A percentile compares a stretch with the other conserved stretches of the same genome.
phyloP scores from a whole-genome alignment of 306 rosid genomes.

The Corylus heterophylla region DNA sequence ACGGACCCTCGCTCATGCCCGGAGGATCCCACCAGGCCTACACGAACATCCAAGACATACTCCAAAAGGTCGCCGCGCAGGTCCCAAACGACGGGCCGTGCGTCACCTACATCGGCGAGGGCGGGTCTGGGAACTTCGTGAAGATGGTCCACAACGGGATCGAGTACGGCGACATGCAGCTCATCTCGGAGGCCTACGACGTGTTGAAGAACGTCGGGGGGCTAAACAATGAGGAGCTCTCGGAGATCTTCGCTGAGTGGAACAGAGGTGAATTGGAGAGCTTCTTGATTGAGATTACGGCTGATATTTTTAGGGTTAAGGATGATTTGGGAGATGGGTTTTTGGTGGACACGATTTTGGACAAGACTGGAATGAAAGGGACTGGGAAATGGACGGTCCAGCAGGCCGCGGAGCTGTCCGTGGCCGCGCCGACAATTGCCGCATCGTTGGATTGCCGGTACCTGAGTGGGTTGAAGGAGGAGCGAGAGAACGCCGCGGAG shows the following conservation, averaged over 20 bases:
- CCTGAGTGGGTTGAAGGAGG: slow-evolving; percentile 89
- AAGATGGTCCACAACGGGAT: slow-evolving; percentile 97
- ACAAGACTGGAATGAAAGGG: slow-evolving; percentile 94
- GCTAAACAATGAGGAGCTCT: slow-evolving; percentile 60
- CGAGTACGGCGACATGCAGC: slow-evolving; percentile 92
- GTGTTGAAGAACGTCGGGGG: slow-evolving; percentile 82
- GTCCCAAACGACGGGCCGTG: slow-evolving; percentile 87
- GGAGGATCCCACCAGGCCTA: slow-evolving; percentile 76
- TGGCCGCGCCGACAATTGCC: slow-evolving; percentile 88
- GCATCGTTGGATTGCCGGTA: slow-evolving; percentile 86
- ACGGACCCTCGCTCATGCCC: slow-evolving; percentile 92
- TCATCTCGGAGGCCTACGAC: slow-evolving; percentile 89
- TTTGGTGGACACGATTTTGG: slow-evolving; percentile 86
- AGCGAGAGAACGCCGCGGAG: slow-evolving; percentile 74
- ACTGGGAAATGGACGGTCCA: slow-evolving; percentile 98
- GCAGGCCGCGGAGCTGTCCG: slow-evolving; percentile 88
- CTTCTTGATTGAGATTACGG: slow-evolving; percentile 78
- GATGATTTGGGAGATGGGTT: slow-evolving; percentile 64
- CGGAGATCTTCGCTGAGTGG: slow-evolving; percentile 76
- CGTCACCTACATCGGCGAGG: slow-evolving; percentile 83
- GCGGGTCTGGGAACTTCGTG: slow-evolving; percentile 85
- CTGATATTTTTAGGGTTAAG: slow-evolving; percentile 80
- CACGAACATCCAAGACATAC: slow-evolving; percentile 61
- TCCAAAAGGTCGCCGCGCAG: slow-evolving; percentile 78
- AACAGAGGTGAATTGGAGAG: slow-evolving; percentile 88